Base-by-base conservation (phyloP, 768 basidiomycete species). In the Boletus sp. region DNA sequence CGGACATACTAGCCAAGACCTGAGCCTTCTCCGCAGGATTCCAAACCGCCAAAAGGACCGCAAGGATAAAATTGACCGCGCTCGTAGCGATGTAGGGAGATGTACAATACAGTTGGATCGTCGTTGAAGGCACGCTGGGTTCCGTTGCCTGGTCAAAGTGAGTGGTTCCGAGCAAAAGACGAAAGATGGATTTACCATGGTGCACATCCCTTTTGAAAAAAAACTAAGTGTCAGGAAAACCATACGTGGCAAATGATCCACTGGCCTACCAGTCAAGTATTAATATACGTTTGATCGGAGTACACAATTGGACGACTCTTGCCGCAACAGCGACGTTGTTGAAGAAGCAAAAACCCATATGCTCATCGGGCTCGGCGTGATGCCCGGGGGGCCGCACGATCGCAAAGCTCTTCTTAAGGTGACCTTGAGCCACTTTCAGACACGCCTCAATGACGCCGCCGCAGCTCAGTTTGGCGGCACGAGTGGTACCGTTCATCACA, bases 291-390 rank as follows among this genome's bases (percentile, higher is more conserved):
- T 87, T 90, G 55, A 92, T 73, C 7, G 79, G 66, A 2, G 89
- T 88, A 51, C 77, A 62, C 57, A 87, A 74, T 67, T 91, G 87
- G 19, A 90, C 84, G 25, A 93, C 89, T 64, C 84, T 83, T 19
- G 92, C 82, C 1, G 95, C 95, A 15, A 99, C 90, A 1, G 97
- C 88, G 33, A 96, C 94, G 66, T 99, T 99, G 71, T 99, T 99
- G 76, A 94, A 97, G 76, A 99, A 97, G 72, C 97, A 98, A 70
- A 99, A 99, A 1, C 97, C 97, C 95, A 98, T 98, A 59, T 93
- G 90, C 67, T 95, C 89, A 59, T 97, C 92, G 5, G 97, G 97
- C 68, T 99, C 97, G 7, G 97, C 95, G 65, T 99, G 97, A 68
- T 99, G 97, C 0, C 97, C 97, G 0, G 97, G 97, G 13, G 97